Percentiles rank a stretch among this genome's conserved stretches.
phyloP scores from a whole-genome alignment of 352 stramenopile genomes.

The Phytophthora syringae region DNA sequence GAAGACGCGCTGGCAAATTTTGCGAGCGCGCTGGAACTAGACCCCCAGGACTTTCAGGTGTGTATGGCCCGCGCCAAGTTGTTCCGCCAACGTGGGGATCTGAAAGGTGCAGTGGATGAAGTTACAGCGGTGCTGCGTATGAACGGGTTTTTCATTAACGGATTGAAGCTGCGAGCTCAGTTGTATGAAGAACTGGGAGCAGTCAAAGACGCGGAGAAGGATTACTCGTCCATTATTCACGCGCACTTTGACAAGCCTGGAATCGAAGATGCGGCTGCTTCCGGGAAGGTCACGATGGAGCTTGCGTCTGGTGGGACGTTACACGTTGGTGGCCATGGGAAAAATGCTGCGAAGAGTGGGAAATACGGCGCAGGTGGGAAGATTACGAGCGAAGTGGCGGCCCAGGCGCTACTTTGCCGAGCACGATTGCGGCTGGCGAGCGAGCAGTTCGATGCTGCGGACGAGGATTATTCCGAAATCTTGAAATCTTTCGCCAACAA shows the following conservation, averaged over 20 bases:
- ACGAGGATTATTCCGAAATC: slow-evolving; percentile 69
- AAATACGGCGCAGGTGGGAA: slow-evolving; percentile 36
- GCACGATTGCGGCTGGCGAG: slow-evolving; percentile 52
- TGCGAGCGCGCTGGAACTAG: slow-evolving; percentile 43
- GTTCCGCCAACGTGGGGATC: slow-evolving; percentile 50
- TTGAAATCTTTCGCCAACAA: slow-evolving; percentile 67
- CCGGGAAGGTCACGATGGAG: slow-evolving; percentile 37
- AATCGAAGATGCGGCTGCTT: slow-evolving; percentile 21
- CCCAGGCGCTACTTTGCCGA: slow-evolving; percentile 58
- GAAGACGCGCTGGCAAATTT: slow-evolving; percentile 70
- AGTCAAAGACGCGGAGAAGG: slow-evolving; percentile 45
- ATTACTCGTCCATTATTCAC: slow-evolving; percentile 80
- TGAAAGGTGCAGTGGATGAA: slow-evolving; percentile 53
- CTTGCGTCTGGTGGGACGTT: slow-evolving; percentile 35
- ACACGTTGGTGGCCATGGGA: slow-evolving; percentile 12
- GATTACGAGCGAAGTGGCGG: slow-evolving; percentile 63
- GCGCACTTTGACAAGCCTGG: slow-evolving; percentile 57
- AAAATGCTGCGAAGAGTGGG: slow-evolving; percentile 24
- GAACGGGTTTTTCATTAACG: slow-evolving; percentile 81
- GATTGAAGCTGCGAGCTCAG: slow-evolving; percentile 63
- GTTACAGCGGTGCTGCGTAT: slow-evolving; percentile 58
- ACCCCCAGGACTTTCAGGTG: slow-evolving; percentile 67
- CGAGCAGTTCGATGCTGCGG: slow-evolving; percentile 64
- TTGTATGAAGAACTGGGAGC: slow-evolving; percentile 56
- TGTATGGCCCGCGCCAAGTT: slow-evolving; percentile 64